Evolutionary conservation across 257 asterid genomes (phyloP).

Genomic region (Nyctanthes arbortristis): DNA sequence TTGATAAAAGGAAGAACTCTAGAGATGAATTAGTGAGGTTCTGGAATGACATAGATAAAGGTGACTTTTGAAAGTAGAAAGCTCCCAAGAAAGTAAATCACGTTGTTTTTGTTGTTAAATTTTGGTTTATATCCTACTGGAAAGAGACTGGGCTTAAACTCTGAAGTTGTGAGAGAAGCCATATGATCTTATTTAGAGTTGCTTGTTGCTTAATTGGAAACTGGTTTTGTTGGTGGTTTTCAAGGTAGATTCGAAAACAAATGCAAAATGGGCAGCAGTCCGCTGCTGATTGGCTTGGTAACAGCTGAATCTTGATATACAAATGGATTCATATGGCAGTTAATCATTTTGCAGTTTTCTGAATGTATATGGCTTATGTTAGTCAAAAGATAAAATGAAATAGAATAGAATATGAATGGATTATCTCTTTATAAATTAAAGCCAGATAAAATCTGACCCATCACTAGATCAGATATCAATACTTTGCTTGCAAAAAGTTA

Average conservation of each 20-base stretch:
- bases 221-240: background rate
- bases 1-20: no score
- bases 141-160: background rate
- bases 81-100: background rate
- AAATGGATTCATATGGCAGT: background rate
- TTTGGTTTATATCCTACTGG: background rate
- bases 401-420: background rate
- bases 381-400: background rate
- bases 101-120: background rate
- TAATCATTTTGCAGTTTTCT: background rate
- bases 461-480: background rate
- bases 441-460: background rate
- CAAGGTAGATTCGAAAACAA: background rate
- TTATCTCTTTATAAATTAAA: background rate
- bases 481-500: background rate
- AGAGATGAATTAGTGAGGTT: no score
- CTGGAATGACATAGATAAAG: no score
- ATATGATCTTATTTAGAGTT: background rate
- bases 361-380: background rate
- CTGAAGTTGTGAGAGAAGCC: background rate
- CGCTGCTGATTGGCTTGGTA: background rate
- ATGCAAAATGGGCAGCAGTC: background rate
- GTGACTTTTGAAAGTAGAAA: no score
- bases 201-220: background rate
- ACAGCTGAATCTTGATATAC: no score